These are phyloP conservation scores for Pythium oligandrum DNA, from an alignment of 352 stramenopile species.

Conservation along the genomic window DNA sequence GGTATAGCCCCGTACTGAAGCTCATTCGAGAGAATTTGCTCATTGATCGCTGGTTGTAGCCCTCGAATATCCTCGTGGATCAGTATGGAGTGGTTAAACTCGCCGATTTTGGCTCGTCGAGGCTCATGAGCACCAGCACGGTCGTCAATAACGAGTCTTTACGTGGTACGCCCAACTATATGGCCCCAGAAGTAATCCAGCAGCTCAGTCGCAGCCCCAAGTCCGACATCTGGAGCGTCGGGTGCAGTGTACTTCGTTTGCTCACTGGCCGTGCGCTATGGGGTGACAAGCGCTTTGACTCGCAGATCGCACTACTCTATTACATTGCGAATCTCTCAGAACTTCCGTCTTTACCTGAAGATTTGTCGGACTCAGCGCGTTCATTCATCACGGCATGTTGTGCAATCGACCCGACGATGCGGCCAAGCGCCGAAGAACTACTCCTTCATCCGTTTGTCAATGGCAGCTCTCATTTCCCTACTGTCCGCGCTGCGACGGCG, in stretches of 20 bases:
- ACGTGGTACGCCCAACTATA: slow-evolving; percentile 82
- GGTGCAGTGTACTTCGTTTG: slow-evolving; percentile 75
- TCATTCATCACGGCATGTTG: slow-evolving; percentile 52
- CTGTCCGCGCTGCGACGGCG: not conserved
- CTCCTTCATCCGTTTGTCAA: slow-evolving; percentile 88
- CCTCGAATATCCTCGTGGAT: slow-evolving; percentile 93
- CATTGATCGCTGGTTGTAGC: slow-evolving; percentile 18
- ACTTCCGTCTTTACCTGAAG: slow-evolving; percentile 31
- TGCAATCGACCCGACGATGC: slow-evolving; percentile 39
- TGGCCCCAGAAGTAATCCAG: slow-evolving; percentile 88
- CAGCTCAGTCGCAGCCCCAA: slow-evolving; percentile 61
- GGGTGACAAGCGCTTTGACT: slow-evolving; percentile 79
- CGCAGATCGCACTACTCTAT: slow-evolving; percentile 59
- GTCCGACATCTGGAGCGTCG: slow-evolving; percentile 83
- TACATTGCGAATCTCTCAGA: slow-evolving; percentile 51
- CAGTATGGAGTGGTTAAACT: slow-evolving; percentile 93
- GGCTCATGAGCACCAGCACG: slow-evolving; percentile 48
- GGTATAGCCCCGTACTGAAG: slow-evolving; percentile 13
- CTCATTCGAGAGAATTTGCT: not conserved
- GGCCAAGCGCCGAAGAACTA: slow-evolving; percentile 85
- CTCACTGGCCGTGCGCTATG: slow-evolving; percentile 60
- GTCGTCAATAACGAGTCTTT: slow-evolving; percentile 51
- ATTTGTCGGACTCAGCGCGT: slow-evolving; percentile 32
- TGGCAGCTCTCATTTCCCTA: not conserved
- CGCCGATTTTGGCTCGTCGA: slow-evolving; percentile 91